phyloP scores from a whole-genome alignment of 257 asterid genomes.

The Euphrasia confusa region DNA sequence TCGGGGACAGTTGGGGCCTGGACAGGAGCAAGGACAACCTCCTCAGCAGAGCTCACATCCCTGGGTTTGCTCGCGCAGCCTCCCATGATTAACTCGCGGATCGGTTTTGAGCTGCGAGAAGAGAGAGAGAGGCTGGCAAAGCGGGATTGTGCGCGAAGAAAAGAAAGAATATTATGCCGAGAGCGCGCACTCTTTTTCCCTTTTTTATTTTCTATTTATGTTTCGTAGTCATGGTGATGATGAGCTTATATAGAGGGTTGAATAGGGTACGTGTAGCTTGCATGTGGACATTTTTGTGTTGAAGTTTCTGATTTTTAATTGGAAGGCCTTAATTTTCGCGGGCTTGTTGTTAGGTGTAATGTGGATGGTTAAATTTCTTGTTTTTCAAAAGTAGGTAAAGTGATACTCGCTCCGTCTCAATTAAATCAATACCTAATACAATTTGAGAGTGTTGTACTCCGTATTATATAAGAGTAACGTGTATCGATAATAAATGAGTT shows the following conservation, averaged over 20 bases:
- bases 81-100: conserved; percentile 48
- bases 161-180: neutral
- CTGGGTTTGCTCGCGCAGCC: conserved; percentile 88
- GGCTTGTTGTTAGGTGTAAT: conserved; percentile 10
- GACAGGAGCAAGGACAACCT: conserved; percentile 37
- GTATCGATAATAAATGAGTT: too few species aligned
- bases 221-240: conserved; percentile 27
- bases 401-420: too few species aligned
- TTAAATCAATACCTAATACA: too few species aligned
- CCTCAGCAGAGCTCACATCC: conserved; percentile 38
- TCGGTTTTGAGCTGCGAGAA: conserved; percentile 13
- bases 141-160: neutral
- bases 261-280: conserved; percentile 3
- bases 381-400: conserved; percentile 10
- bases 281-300: neutral
- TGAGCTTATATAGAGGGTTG: conserved; percentile 31
- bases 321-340: conserved; percentile 26
- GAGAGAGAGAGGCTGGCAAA: conserved; percentile 31
- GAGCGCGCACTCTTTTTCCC: conserved; percentile 1
- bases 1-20: too few species aligned
- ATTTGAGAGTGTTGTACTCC: too few species aligned
- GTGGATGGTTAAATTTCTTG: neutral
- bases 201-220: neutral
- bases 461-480: too few species aligned
- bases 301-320: neutral